These are phyloP conservation scores for Ceratonia siliqua DNA, from an alignment of 306 rosid species.

Conservation along the genomic window DNA sequence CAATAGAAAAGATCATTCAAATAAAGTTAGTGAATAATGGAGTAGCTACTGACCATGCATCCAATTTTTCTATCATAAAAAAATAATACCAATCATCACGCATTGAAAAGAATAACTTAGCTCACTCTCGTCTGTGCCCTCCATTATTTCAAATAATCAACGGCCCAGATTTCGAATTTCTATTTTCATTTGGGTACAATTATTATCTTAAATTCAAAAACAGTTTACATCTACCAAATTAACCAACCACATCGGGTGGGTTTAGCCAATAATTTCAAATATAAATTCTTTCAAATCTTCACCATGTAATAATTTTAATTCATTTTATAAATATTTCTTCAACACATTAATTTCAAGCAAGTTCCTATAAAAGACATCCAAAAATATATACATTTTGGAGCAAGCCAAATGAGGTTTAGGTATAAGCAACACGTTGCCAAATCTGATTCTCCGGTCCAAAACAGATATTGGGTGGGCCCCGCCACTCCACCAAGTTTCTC, in stretches of 20 bases:
- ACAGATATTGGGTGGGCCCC: constrained; percentile 38
- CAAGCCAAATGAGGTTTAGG: background rate
- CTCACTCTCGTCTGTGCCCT: constrained; percentile 23
- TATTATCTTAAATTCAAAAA: no score
- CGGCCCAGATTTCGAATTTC: background rate
- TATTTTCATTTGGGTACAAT: no score
- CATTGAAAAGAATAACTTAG: background rate
- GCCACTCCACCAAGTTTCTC: constrained; percentile 40
- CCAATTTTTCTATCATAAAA: background rate
- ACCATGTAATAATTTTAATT: no score
- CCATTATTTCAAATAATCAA: constrained; percentile 27
- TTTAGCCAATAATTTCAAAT: no score
- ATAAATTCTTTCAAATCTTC: no score
- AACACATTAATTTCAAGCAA: no score
- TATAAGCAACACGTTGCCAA: constrained; percentile 14
- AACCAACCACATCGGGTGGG: no score
- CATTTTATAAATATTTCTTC: no score
- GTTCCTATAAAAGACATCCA: no score
- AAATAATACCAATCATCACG: background rate
- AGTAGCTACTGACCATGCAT: background rate
- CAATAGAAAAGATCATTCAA: constrained; percentile 1
- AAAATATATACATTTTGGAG: no score
- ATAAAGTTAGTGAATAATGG: constrained; percentile 29
- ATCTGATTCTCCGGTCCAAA: constrained; percentile 30
- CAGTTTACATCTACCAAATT: no score